Conservation (phyloP, 2,329 filamentous ascomycete genomes). For the Fusarium nygamai region DNA sequence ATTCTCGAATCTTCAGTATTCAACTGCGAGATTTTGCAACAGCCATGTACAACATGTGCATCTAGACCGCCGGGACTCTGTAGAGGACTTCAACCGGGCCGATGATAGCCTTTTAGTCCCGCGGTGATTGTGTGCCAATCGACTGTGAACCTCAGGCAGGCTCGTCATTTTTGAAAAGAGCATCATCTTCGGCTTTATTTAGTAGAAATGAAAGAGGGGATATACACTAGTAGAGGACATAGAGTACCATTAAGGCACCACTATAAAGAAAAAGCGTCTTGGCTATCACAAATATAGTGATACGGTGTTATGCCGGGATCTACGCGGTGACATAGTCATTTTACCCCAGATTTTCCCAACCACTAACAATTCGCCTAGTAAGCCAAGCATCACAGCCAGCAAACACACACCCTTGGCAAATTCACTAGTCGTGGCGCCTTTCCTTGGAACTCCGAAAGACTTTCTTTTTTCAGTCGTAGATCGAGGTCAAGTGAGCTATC, state of each 20-base stretch:
- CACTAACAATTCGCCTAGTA: not conserved
- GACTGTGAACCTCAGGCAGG: fast-evolving
- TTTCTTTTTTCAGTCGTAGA: slow-evolving; percentile 3
- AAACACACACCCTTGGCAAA: not conserved
- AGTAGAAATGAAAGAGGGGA: slow-evolving; percentile 2
- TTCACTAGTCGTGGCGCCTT: not conserved
- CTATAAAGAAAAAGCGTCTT: slow-evolving; percentile 14
- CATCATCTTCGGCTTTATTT: not conserved
- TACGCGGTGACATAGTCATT: not conserved
- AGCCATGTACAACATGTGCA: slow-evolving; percentile 57
- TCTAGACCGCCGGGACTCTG: slow-evolving; percentile 59
- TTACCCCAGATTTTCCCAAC: slow-evolving; percentile 13
- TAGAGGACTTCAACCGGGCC: slow-evolving; percentile 58
- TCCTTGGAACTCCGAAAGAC: not conserved
- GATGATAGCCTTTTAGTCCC: slow-evolving; percentile 56
- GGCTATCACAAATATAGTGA: slow-evolving; percentile 15
- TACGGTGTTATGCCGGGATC: slow-evolving; percentile 1
- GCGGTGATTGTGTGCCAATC: slow-evolving; percentile 54
- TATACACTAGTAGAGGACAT: not conserved
- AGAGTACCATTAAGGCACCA: slow-evolving; percentile 12
- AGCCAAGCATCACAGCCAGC: not conserved
- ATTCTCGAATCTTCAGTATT: slow-evolving; percentile 69
- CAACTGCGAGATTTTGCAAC: slow-evolving; percentile 70
- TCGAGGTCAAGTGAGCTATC: slow-evolving; percentile 27
- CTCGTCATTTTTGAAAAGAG: not conserved